Percentiles rank a stretch among this genome's conserved stretches.
These are phyloP conservation scores for Tripidium arundinaceum DNA, from an alignment of 202 grass and related monocot genomes.

Conservation along the genomic window DNA sequence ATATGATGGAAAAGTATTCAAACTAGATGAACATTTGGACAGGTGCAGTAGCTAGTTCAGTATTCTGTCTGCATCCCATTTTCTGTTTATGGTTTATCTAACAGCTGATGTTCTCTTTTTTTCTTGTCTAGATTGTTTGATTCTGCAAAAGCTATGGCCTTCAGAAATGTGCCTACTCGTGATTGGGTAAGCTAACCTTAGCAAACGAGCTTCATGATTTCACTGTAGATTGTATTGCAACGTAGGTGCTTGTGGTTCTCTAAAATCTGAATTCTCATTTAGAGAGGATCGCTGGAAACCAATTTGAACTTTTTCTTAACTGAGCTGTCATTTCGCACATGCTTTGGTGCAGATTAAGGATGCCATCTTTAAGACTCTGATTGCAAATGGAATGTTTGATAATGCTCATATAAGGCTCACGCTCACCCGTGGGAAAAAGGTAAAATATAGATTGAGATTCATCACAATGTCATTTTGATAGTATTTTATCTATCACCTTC, in stretches of 20 bases:
- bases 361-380: slow-evolving; percentile 88
- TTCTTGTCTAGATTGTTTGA: slow-evolving; percentile 68
- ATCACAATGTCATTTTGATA: slow-evolving; percentile 19
- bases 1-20: slow-evolving; percentile 90
- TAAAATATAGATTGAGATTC: slow-evolving; percentile 27
- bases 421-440: slow-evolving; percentile 93
- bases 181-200: slow-evolving; percentile 61
- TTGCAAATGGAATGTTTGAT: slow-evolving; percentile 90
- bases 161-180: slow-evolving; percentile 73
- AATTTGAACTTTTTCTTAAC: slow-evolving; percentile 23
- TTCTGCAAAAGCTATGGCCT: slow-evolving; percentile 97
- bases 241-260: not conserved
- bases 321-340: not conserved
- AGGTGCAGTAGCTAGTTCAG: slow-evolving; percentile 43
- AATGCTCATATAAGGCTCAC: slow-evolving; percentile 97
- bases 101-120: slow-evolving; percentile 4
- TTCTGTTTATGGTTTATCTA: slow-evolving; percentile 18
- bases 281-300: slow-evolving; percentile 1
- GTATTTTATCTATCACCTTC: slow-evolving; percentile 16
- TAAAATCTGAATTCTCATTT: slow-evolving; percentile 7
- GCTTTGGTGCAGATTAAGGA: slow-evolving; percentile 74
- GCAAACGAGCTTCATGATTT: slow-evolving; percentile 3
- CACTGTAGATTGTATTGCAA: slow-evolving; percentile 21
- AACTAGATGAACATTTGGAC: slow-evolving; percentile 97
- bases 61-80: slow-evolving; percentile 17